These are phyloP conservation scores for Emmonsia crescens DNA, from an alignment of 2,329 filamentous ascomycete genomes.

Conservation along the genomic window DNA sequence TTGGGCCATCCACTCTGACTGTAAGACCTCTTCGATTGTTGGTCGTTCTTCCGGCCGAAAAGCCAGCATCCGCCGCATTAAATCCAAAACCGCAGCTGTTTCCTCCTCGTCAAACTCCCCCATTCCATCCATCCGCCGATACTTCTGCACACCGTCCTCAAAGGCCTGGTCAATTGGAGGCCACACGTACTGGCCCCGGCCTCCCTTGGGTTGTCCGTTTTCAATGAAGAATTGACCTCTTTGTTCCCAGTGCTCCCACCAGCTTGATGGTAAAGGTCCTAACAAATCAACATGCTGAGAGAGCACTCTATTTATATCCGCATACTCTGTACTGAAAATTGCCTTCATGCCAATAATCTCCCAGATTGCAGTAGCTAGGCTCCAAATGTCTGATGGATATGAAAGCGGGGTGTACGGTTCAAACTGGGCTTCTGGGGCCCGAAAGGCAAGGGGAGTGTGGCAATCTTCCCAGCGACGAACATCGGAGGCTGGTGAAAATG, in stretches of 20 bases:
- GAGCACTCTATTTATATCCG: slow-evolving; percentile 10
- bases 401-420: slow-evolving; percentile 12
- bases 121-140: slow-evolving; percentile 4
- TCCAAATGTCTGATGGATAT: slow-evolving; percentile 19
- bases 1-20: slow-evolving; percentile 7
- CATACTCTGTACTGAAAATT: slow-evolving; percentile 10
- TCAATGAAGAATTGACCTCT: slow-evolving; percentile 10
- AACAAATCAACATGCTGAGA: slow-evolving; percentile 12
- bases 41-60: slow-evolving; percentile 6
- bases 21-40: slow-evolving; percentile 3
- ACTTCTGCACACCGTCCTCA: slow-evolving; percentile 10
- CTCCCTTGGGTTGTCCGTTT: slow-evolving; percentile 4
- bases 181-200: slow-evolving; percentile 7
- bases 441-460: slow-evolving; percentile 13
- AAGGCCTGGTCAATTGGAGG: slow-evolving; percentile 11
- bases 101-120: slow-evolving; percentile 6
- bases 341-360: slow-evolving; percentile 18
- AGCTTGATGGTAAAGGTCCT: slow-evolving; percentile 8
- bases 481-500: slow-evolving; percentile 14
- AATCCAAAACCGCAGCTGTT: slow-evolving; percentile 1
- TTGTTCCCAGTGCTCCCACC: slow-evolving; percentile 12
- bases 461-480: slow-evolving; percentile 13
- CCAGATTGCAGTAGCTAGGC: slow-evolving; percentile 17
- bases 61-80: slow-evolving; percentile 5
- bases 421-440: slow-evolving; percentile 17